These are phyloP conservation scores for Alternaria atra DNA, from an alignment of 2,329 filamentous ascomycete species.

Conservation along the genomic window DNA sequence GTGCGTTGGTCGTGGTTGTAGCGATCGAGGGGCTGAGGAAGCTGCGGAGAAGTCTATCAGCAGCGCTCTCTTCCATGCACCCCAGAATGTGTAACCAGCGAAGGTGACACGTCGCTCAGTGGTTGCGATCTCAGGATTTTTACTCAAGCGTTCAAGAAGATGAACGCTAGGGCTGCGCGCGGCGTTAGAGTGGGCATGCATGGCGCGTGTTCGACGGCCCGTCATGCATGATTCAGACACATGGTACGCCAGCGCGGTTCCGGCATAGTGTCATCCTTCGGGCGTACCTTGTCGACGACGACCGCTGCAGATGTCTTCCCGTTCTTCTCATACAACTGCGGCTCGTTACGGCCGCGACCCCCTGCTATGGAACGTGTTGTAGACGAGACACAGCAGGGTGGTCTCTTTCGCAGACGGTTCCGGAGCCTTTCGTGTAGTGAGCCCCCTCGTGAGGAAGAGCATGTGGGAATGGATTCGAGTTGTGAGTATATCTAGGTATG, in stretches of 20 bases:
- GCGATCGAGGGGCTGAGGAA: background rate
- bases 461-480: background rate
- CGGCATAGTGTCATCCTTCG: constrained; percentile 4
- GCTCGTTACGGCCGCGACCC: background rate
- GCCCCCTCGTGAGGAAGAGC: no score
- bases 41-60: background rate
- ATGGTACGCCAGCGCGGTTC: constrained; percentile 2
- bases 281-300: background rate
- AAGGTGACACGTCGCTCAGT: background rate
- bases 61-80: background rate
- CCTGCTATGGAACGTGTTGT: background rate
- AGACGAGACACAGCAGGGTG: background rate
- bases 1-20: background rate
- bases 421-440: background rate
- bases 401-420: background rate
- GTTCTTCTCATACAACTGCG: background rate
- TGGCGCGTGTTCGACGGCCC: background rate
- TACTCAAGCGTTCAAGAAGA: background rate
- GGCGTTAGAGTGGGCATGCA: background rate
- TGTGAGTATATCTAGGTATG: background rate
- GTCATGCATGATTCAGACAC: background rate
- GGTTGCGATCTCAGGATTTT: background rate
- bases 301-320: background rate
- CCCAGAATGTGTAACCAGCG: background rate
- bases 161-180: background rate